Conservation (phyloP, 2,329 filamentous ascomycete genomes). For the Monascus ruber region DNA sequence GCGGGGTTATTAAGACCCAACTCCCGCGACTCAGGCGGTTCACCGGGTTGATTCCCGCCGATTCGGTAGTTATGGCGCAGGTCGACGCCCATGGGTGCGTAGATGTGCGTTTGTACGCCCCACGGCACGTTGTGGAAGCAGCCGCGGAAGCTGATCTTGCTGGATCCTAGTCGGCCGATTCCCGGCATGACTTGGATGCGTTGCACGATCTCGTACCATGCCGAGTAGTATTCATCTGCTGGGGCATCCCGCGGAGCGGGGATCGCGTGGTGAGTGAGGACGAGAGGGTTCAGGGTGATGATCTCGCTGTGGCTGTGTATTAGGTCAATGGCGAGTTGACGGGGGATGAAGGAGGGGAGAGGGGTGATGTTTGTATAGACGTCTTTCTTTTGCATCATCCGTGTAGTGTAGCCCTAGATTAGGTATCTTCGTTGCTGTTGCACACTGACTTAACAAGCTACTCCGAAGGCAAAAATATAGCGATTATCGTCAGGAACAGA, state of each 20-base stretch:
- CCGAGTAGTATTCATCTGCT: conserved; percentile 58
- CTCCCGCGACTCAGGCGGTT: conserved; percentile 54
- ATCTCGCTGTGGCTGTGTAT: conserved; percentile 70
- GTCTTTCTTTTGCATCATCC: conserved; percentile 55
- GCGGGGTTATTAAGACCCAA: conserved; percentile 51
- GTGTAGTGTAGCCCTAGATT: background rate
- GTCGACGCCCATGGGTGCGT: conserved; percentile 70
- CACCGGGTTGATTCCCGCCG: conserved; percentile 58
- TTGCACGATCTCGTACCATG: conserved; percentile 73
- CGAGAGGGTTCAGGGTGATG: conserved; percentile 79
- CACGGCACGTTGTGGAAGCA: conserved; percentile 65
- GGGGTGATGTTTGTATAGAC: conserved; percentile 71
- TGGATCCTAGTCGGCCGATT: conserved; percentile 43
- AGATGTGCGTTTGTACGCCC: conserved; percentile 72
- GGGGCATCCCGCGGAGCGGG: conserved; percentile 54
- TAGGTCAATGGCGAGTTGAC: conserved; percentile 60
- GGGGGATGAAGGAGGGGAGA: conserved; percentile 55
- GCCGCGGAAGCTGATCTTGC: conserved; percentile 62
- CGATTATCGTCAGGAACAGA: no score
- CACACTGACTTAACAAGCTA: no score
- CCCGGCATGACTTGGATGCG: conserved; percentile 64
- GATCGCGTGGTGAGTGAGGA: conserved; percentile 60
- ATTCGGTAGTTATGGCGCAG: conserved; percentile 70
- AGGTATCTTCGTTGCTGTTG: no score
- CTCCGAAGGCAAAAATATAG: no score